These are phyloP conservation scores for Microdochium bolleyi DNA, from an alignment of 2,329 filamentous ascomycete genomes.

Conservation along the genomic window DNA sequence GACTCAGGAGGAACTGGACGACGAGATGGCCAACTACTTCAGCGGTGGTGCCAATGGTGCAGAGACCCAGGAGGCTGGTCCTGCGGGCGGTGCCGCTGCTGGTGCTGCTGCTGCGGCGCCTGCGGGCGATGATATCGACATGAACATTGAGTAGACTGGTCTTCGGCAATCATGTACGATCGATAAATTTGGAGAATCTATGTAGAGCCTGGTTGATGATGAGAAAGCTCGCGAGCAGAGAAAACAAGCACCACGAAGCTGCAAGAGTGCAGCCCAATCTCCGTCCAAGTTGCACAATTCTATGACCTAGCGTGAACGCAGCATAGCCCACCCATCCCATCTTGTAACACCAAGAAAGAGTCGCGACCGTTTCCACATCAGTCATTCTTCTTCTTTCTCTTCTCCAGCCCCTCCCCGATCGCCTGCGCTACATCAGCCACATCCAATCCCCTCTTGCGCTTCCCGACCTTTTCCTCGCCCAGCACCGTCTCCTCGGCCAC, in stretches of 20 bases:
- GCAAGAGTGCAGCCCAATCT: background rate
- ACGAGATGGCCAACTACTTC: conserved; percentile 97
- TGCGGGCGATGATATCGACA: conserved; percentile 54
- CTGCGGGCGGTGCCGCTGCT: conserved; percentile 25
- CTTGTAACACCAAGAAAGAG: too few relatives aligned
- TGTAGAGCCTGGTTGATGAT: background rate
- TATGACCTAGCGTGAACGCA: too few relatives aligned
- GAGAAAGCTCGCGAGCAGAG: too few relatives aligned
- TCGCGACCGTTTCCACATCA: background rate
- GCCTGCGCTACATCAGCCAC: conserved; percentile 47
- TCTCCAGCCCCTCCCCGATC: conserved; percentile 19
- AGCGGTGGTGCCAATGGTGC: conserved; percentile 25
- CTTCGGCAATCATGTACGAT: background rate
- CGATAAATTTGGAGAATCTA: background rate
- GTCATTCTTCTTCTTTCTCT: conserved; percentile 21
- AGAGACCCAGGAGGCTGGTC: conserved; percentile 14
- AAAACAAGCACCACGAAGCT: too few relatives aligned
- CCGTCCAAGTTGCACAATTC: too few relatives aligned
- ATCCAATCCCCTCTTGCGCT: conserved; percentile 46
- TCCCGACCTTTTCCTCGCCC: conserved; percentile 49
- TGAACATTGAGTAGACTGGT: conserved; percentile 49
- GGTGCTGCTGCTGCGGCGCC: conserved; percentile 14
- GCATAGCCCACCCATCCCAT: too few relatives aligned
- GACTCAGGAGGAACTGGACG: conserved; percentile 86
- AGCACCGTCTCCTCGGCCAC: conserved; percentile 56